These are phyloP conservation scores for Sequoiadendron giganteum DNA, from an alignment of 75 land plant genomes.

Conservation along the genomic window DNA sequence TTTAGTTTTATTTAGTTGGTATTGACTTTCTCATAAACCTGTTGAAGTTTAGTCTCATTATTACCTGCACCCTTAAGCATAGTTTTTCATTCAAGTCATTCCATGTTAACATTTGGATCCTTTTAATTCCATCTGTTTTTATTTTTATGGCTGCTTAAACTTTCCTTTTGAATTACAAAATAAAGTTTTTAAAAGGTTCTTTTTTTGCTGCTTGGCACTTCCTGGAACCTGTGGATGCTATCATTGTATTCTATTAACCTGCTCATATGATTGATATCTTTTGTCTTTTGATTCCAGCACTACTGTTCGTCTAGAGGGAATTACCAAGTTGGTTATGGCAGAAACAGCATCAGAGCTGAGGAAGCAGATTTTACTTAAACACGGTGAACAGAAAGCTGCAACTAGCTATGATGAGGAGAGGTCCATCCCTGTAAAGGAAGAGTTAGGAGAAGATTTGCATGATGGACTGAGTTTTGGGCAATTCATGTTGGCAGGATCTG, in stretches of 20 bases:
- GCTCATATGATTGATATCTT: background rate
- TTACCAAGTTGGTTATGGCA: constrained; percentile 17
- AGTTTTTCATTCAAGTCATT: background rate
- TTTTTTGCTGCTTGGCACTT: background rate
- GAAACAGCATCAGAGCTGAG: constrained; percentile 33
- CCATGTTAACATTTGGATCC: background rate
- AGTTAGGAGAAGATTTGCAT: constrained; percentile 10
- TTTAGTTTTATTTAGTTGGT: background rate
- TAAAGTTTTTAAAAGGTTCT: background rate
- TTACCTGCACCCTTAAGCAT: background rate
- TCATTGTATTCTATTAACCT: background rate
- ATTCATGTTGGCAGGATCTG: constrained; percentile 47
- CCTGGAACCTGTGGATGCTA: background rate
- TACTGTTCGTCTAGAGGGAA: background rate
- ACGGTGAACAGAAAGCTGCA: constrained; percentile 8
- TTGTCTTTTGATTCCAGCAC: constrained; percentile 1
- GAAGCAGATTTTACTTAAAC: constrained; percentile 12
- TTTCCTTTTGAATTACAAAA: background rate
- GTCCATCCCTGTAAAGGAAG: constrained; percentile 1
- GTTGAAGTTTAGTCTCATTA: background rate
- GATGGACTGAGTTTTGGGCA: constrained; percentile 46
- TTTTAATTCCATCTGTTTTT: background rate
- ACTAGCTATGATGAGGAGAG: constrained; percentile 13
- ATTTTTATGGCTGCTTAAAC: background rate
- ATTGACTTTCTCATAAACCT: background rate